Evolutionary conservation across 1,284 basidiomycete genomes (phyloP), one percentile per base, ranked within the genome.

Genomic region (Trametes versicolor): DNA sequence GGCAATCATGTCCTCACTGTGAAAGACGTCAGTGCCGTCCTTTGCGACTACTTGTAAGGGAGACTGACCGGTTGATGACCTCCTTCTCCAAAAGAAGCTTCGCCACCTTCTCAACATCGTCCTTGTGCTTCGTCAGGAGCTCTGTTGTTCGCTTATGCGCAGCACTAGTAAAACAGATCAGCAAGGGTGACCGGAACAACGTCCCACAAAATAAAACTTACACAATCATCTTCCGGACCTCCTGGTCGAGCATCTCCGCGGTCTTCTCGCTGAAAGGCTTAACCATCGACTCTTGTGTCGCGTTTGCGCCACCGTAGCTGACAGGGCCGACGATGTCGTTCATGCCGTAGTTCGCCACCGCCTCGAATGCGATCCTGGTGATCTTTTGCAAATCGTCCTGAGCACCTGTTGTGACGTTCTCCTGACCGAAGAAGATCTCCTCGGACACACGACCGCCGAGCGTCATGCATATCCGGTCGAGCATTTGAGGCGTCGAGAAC

Each of bases 231-330:
- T 95, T 97, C 75, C 96, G 91, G 19, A 99, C 97, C 79, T 94
- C 94, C 27, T 80, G 80, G 76, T 99, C 97, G 19, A 99, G 82
- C 83, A 96, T 93, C 82, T 99, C 93, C 1, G 94, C 95, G 0
- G 97, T 99, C 78, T 94, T 94, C 85, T 99, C 97, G 70, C 94
- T 96, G 85, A 98, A 99, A 1, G 97, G 97, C 79, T 99, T 99
- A 70, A 95, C 95, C 91, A 96, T 97, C 41, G 87, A 84, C 77
- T 98, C 96, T 62, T 91, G 90, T 53, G 94, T 87, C 39, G 90
- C 90, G 70, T 95, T 89, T 54, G 89, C 86, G 37, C 93, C 92
- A 60, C 96, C 96, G 76, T 99, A 99, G 72, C 94, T 96, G 69
- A 99, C 93, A 1, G 98, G 98, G 0, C 97, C 97, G 67, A 99